Evolutionary conservation across 2,329 filamentous ascomycete species (phyloP).

Genomic region (Penicillium sp.): DNA sequence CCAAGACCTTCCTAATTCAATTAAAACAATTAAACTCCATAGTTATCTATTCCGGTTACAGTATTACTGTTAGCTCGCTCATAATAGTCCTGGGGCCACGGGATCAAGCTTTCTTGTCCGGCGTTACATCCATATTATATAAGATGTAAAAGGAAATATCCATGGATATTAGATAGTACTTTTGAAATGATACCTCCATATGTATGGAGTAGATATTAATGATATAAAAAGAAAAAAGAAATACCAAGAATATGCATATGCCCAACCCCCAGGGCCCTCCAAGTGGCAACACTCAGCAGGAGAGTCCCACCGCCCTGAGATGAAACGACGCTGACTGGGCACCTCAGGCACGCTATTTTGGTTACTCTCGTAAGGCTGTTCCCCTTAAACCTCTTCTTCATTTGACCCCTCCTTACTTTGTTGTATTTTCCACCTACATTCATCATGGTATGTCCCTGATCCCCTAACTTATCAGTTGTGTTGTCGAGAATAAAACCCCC

Average conservation of each 20-base stretch:
- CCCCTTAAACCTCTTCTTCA: constrained; percentile 23
- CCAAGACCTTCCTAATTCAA: constrained; percentile 3
- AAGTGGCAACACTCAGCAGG: constrained; percentile 5
- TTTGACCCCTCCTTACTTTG: constrained; percentile 14
- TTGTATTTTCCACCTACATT: constrained; percentile 16
- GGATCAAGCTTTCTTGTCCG: not conserved
- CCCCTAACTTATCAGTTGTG: constrained; percentile 1
- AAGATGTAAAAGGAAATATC: not conserved
- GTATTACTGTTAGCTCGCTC: not conserved
- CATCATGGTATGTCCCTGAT: constrained; percentile 32
- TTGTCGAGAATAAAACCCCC: constrained; percentile 24
- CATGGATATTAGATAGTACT: too few species aligned
- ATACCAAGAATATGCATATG: not conserved
- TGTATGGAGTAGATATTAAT: not conserved
- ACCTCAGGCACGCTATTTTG: constrained; percentile 20
- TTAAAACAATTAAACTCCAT: not conserved
- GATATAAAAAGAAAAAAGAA: not conserved
- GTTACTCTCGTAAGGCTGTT: constrained; percentile 22
- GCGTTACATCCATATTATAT: not conserved
- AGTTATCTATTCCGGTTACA: not conserved
- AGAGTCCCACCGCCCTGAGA: constrained; percentile 14
- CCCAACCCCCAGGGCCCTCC: not conserved
- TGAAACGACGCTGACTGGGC: constrained; percentile 14
- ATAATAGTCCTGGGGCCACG: not conserved
- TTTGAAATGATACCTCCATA: not conserved